Percentiles rank a stretch among this genome's conserved stretches.
Evolutionary conservation across 1,139 yeast genomes (phyloP).

Genomic region (Diutina sp.): DNA sequence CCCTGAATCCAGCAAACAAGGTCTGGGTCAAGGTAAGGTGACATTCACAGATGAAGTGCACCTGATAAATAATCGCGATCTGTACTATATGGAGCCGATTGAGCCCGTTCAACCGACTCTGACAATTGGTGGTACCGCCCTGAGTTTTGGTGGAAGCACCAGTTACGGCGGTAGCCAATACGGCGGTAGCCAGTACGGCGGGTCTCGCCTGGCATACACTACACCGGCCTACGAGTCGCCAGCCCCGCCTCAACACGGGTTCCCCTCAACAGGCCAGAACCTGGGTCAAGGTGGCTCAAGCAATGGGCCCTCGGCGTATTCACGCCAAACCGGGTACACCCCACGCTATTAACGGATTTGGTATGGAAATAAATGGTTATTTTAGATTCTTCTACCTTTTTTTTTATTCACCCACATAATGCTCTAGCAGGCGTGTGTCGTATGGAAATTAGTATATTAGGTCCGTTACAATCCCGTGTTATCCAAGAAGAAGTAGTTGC

Average conservation of each 20-base stretch:
- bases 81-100: slow-evolving; percentile 2
- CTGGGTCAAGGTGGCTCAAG: background rate
- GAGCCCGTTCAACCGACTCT: background rate
- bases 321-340: background rate
- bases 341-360: background rate
- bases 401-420: background rate
- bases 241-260: background rate
- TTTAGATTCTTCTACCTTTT: background rate
- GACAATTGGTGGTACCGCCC: background rate
- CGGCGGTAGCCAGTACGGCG: background rate
- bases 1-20: background rate
- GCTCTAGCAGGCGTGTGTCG: background rate
- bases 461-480: slow-evolving; percentile 28
- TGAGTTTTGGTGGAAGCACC: background rate
- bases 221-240: background rate
- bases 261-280: background rate
- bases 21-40: background rate
- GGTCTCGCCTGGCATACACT: slow-evolving; percentile 1
- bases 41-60: background rate
- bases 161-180: background rate
- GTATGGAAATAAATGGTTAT: background rate
- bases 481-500: slow-evolving; percentile 94
- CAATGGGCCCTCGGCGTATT: background rate
- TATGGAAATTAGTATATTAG: background rate
- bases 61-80: background rate